Percentiles rank a stretch among this genome's conserved stretches.
Evolutionary conservation across 2,329 filamentous ascomycete genomes (phyloP).

Genomic region (Colletotrichum camelliae): DNA sequence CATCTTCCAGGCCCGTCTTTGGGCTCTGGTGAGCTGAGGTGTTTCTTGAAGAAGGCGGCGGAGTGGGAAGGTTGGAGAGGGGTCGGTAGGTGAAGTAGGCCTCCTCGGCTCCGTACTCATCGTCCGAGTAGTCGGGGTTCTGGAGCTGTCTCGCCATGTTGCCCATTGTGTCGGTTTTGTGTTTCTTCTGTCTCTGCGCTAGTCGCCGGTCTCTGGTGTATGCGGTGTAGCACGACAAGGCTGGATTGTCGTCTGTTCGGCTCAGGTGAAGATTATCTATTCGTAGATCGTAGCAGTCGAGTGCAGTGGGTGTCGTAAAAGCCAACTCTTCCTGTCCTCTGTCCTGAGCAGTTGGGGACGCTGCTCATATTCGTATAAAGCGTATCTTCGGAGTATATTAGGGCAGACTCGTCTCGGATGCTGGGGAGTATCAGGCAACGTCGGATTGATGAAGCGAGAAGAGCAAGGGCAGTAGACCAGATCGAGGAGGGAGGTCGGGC

Average conservation of each 20-base stretch:
- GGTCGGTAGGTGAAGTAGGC: constrained; percentile 70
- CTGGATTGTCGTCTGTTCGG: background rate
- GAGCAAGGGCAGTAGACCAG: background rate
- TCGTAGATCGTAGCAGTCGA: constrained; percentile 11
- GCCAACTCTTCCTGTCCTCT: constrained; percentile 25
- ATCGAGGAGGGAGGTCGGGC: constrained; percentile 8
- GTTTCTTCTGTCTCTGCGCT: background rate
- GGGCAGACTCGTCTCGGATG: background rate
- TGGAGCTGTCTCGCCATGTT: constrained; percentile 20
- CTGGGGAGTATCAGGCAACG: constrained; percentile 2
- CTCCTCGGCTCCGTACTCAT: constrained; percentile 55
- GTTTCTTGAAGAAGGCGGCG: constrained; percentile 60
- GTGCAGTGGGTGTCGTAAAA: constrained; percentile 8
- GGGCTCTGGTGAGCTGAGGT: constrained; percentile 50
- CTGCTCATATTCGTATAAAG: constrained; percentile 24
- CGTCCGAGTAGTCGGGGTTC: constrained; percentile 34
- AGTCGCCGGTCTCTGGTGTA: background rate
- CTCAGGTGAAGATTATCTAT: constrained; percentile 3
- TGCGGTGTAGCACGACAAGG: background rate
- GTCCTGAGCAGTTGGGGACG: constrained; percentile 22
- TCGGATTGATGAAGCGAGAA: background rate
- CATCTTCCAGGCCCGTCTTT: constrained; percentile 46
- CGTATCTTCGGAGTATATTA: background rate
- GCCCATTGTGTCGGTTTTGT: constrained; percentile 17
- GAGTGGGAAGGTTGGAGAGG: constrained; percentile 71